phyloP scores from a whole-genome alignment of 148 eudicot genomes.

The Salicornia ramosissima region DNA sequence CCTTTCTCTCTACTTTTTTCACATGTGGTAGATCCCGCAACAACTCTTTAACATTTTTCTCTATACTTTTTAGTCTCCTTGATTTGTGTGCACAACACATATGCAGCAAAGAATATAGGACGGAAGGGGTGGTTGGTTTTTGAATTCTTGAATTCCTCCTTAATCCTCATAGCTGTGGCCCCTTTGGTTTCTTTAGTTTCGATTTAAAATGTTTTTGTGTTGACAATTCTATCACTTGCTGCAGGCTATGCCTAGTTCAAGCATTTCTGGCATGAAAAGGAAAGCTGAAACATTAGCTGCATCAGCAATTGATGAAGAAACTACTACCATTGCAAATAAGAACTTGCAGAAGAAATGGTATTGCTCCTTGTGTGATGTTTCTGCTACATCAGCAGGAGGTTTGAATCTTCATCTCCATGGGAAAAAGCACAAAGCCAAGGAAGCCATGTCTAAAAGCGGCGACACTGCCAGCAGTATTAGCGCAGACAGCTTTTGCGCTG shows the following conservation, averaged over 20 bases:
- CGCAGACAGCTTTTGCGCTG: background rate
- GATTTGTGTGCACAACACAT: too few relatives aligned
- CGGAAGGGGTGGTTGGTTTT: too few relatives aligned
- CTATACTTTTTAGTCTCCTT: too few relatives aligned
- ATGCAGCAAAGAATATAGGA: too few relatives aligned
- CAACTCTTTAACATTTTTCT: too few relatives aligned
- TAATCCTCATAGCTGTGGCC: background rate
- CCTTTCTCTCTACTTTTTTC: too few relatives aligned
- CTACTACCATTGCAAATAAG: background rate
- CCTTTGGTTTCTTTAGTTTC: background rate
- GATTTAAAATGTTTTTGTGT: too few relatives aligned
- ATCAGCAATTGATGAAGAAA: slow-evolving; percentile 18
- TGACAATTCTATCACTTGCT: background rate
- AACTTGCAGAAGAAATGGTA: slow-evolving; percentile 19
- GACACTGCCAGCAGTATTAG: background rate
- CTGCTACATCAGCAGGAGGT: slow-evolving; percentile 29
- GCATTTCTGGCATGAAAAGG: slow-evolving; percentile 25
- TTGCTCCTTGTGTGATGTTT: slow-evolving; percentile 33
- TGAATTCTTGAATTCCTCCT: slow-evolving; percentile 9
- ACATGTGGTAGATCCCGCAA: too few relatives aligned
- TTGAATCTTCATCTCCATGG: slow-evolving; percentile 30
- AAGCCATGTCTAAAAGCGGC: slow-evolving; percentile 16
- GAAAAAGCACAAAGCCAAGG: slow-evolving; percentile 34
- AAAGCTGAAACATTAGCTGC: slow-evolving; percentile 32
- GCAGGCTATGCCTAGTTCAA: slow-evolving; percentile 22